Evolutionary conservation across 768 basidiomycete species (phyloP), one percentile per base, ranked within the genome.

Genomic region (Cyathus striatus): DNA sequence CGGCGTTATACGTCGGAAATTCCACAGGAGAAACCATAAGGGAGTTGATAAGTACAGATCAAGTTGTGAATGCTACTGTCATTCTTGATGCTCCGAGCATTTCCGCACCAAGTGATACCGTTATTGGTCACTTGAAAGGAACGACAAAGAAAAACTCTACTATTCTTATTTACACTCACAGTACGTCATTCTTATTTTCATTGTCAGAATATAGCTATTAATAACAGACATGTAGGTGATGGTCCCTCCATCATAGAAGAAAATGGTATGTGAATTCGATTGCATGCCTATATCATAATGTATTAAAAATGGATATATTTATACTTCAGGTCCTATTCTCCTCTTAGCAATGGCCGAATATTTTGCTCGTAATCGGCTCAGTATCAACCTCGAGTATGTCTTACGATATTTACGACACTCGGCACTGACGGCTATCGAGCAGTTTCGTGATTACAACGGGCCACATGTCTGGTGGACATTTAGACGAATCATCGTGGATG

Each of bases 191-290:
- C n/a, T n/a, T n/a, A n/a, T n/a, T n/a, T n/a, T n/a, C n/a, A n/a
- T n/a, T n/a, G n/a, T n/a, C n/a, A n/a, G n/a, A n/a, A n/a, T n/a
- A n/a, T n/a, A n/a, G n/a, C n/a, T n/a, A n/a, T n/a, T n/a, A n/a
- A n/a, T n/a, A n/a, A n/a, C n/a, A n/a, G n/a, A n/a, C n/a, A n/a
- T n/a, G 25, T 25, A 62, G 60, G 60, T 35, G 60, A 62, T 23
- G 60, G 60, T 17, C 60, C 60, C 3, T 55, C 57, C 17, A 62
- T 62, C 20, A 52, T 62, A 35, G 60, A 62, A 44, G 60, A 62
- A 27, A 62, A 62, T 39, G 60, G 60, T 59, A 7, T 13, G 36
- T 9, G 6, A 12, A 9, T 9, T 25, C 16, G 9, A 33, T 36
- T 10, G 6, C 38, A 7, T 23, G 21, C 10, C 17, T 20, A 9